Conservation (phyloP, 75 land plant genomes). For the Pinus tabuliformis region DNA sequence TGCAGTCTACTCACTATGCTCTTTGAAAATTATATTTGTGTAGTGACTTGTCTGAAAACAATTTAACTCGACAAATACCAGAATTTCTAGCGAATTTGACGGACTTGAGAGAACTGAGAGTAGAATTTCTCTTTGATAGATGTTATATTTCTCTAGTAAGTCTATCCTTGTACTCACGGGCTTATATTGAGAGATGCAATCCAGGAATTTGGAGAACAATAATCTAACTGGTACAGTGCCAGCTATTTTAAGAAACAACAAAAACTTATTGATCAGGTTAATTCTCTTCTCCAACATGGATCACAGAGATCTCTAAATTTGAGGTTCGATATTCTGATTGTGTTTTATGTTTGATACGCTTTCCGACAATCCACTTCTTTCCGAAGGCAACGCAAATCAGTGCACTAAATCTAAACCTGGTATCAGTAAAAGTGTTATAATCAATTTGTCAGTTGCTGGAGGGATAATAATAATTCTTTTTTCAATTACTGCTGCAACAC, state of each 20-base stretch:
- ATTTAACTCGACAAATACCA: conserved; percentile 25
- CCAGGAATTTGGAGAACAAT: too few relatives aligned
- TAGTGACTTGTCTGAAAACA: conserved; percentile 31
- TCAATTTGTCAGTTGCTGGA: neutral
- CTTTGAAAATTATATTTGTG: neutral
- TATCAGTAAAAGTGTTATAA: neutral
- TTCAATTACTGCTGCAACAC: neutral
- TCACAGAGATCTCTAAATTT: too few relatives aligned
- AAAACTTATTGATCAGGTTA: too few relatives aligned
- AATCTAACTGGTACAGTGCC: too few relatives aligned
- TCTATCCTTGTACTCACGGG: too few relatives aligned
- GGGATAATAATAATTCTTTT: neutral
- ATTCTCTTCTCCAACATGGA: too few relatives aligned
- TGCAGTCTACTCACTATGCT: too few relatives aligned
- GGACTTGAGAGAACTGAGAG: conserved; percentile 9
- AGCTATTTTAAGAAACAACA: too few relatives aligned
- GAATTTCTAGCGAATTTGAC: conserved; percentile 13
- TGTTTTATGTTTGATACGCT: neutral
- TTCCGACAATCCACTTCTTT: neutral
- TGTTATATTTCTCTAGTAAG: neutral
- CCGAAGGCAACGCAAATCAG: neutral
- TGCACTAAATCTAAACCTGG: neutral
- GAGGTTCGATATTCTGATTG: too few relatives aligned
- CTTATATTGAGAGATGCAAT: too few relatives aligned
- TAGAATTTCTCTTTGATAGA: neutral